Conservation (phyloP, 352 stramenopile genomes). For the Pythium guiyangense region DNA sequence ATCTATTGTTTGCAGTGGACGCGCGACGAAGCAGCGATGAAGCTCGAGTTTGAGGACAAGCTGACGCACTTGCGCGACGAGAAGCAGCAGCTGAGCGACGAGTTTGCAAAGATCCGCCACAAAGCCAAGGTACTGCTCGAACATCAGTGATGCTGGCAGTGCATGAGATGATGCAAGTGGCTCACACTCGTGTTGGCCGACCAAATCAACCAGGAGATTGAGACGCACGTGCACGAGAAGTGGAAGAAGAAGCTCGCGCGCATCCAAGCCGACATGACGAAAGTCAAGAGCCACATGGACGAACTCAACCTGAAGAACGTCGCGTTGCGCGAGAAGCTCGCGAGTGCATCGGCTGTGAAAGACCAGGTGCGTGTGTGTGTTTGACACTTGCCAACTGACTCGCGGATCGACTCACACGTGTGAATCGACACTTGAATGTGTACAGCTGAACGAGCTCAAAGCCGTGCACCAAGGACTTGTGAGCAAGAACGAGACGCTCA, state of each 20-base stretch:
- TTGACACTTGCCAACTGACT: neutral
- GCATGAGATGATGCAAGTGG: neutral
- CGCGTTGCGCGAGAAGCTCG: constrained; percentile 61
- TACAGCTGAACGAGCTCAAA: constrained; percentile 61
- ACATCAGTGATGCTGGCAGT: no score
- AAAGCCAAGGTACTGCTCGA: constrained; percentile 45
- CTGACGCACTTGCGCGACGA: constrained; percentile 60
- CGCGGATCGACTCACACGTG: neutral
- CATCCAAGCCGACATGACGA: constrained; percentile 58
- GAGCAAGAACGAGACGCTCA: constrained; percentile 43
- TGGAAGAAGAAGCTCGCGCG: constrained; percentile 77
- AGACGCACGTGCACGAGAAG: constrained; percentile 62
- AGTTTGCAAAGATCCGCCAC: constrained; percentile 43
- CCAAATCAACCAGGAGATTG: constrained; percentile 33
- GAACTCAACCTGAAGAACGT: constrained; percentile 79
- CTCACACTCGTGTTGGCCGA: neutral
- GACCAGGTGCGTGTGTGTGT: constrained; percentile 49
- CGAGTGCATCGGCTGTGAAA: constrained; percentile 47
- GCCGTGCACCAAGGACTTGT: constrained; percentile 38
- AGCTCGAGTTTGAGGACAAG: constrained; percentile 55
- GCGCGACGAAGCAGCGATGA: constrained; percentile 44
- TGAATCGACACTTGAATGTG: neutral
- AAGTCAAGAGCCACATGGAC: constrained; percentile 66
- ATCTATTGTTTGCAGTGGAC: constrained; percentile 35
- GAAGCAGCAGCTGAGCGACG: constrained; percentile 41